Base-by-base conservation (phyloP, 2,329 filamentous ascomycete species). In the Daldinia sp. region DNA sequence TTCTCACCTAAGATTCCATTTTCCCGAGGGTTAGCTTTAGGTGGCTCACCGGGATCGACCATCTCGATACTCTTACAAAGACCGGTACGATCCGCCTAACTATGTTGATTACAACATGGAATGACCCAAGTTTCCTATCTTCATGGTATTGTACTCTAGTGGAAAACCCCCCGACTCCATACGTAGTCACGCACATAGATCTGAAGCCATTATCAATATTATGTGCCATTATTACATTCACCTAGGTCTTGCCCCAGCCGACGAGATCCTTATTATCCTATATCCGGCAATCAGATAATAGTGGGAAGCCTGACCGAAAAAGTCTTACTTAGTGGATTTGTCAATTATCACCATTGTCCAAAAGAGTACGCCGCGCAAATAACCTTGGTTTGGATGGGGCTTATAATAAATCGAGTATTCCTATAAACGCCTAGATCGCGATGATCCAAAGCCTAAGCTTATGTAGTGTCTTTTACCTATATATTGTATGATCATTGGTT, bases 21-120 rank as follows among this genome's bases (percentile, higher is more conserved):
- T 59, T 51, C 43, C 53, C 47, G 47, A 17, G 41, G 37, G 27
- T n/a, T 56, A 56, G n/a, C 50, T 61, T 34, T 34, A 19, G 39
- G 34, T 59, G 51, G 37, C 48, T 51, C 49, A 30, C 58, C 21
- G 25, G 55, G 60, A 63, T 63, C 63, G 59, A 35, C 49, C 50
- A 64, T 66, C 57, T 66, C 37, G 49, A 61, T 58, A 32, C 35
- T 51, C 48, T n/a, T 60, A 10, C 30, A 61, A 57, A 64, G 21
- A 29, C 11, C 53, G 64, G 61, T 61, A 56, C 58, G 61, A 64
- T 64, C 64, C 50, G 58, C 58, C n/a, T n/a, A n/a, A n/a, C n/a
- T 11, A 34, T 51, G 47, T 50, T 64, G 27, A 34, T 50, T 50
- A 50, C 29, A 50, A 34, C 29, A 34, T 59, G 37, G 32, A 41